These are phyloP conservation scores for Yueomyces sp. DNA, from an alignment of 805 yeast species.

Conservation along the genomic window DNA sequence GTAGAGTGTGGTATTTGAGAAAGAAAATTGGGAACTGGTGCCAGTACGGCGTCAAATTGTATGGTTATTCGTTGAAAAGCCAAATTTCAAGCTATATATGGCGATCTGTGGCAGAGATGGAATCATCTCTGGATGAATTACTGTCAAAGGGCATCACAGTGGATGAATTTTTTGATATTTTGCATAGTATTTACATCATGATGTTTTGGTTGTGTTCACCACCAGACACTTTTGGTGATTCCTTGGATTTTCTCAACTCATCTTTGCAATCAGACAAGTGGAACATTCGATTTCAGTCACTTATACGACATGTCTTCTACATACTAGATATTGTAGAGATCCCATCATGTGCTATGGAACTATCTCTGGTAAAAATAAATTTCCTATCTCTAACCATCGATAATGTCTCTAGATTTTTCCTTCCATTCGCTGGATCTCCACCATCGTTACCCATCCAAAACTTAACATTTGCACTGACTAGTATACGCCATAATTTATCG, in stretches of 20 bases:
- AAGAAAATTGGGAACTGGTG: constrained; percentile 17
- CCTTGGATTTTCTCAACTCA: constrained; percentile 8
- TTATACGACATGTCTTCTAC: constrained; percentile 15
- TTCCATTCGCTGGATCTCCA: neutral
- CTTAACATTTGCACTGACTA: constrained; percentile 9
- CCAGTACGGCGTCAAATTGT: constrained; percentile 3
- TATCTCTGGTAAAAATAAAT: neutral
- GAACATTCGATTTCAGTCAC: constrained; percentile 15
- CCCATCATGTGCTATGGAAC: neutral
- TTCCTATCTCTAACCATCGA: neutral
- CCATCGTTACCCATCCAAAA: constrained; percentile 4
- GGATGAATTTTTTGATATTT: constrained; percentile 2
- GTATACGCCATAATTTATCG: constrained; percentile 7
- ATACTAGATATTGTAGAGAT: constrained; percentile 10
- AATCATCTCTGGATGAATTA: constrained; percentile 3
- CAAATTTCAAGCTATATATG: constrained; percentile 3
- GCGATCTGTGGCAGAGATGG: constrained; percentile 4
- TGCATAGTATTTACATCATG: constrained; percentile 9
- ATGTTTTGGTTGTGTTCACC: constrained; percentile 14
- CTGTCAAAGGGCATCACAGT: constrained; percentile 5
- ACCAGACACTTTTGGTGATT: constrained; percentile 5
- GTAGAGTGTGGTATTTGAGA: constrained; percentile 17
- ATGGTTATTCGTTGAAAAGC: constrained; percentile 4
- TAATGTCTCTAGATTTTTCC: neutral
- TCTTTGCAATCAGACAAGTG: constrained; percentile 10